phyloP scores from a whole-genome alignment of 2,329 filamentous ascomycete genomes.

The Sclerotinia trifoliorum region DNA sequence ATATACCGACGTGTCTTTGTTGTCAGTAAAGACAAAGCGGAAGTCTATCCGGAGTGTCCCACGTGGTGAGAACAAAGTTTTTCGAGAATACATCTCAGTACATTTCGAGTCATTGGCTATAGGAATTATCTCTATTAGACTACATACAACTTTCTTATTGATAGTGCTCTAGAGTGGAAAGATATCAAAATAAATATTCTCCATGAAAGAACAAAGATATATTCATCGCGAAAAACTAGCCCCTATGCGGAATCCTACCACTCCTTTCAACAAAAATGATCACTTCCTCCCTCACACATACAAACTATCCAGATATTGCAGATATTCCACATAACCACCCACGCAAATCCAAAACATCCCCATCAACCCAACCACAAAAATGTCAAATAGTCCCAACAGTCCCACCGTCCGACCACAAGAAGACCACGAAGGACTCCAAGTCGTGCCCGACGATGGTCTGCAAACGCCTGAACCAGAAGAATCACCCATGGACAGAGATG shows the following conservation, averaged over 20 bases:
- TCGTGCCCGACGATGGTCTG: constrained; percentile 3
- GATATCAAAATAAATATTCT: neutral
- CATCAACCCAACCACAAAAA: neutral
- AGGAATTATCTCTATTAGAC: neutral
- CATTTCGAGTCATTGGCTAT: neutral
- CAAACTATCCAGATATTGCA: neutral
- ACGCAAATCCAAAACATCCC: neutral
- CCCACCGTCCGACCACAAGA: neutral
- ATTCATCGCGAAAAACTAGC: neutral
- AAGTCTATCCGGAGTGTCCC: neutral
- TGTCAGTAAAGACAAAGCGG: neutral
- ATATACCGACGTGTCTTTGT: neutral
- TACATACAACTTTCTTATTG: neutral
- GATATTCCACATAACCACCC: neutral
- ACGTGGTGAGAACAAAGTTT: neutral
- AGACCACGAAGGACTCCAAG: constrained; percentile 21
- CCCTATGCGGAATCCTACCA: neutral
- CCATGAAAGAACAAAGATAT: constrained; percentile 2
- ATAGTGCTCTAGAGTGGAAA: neutral
- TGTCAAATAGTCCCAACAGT: constrained; percentile 1
- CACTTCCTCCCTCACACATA: neutral
- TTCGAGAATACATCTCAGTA: neutral
- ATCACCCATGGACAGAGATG: constrained; percentile 1
- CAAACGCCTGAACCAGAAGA: constrained; percentile 9
- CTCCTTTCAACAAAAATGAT: constrained; percentile 12